Evolutionary conservation across 768 basidiomycete genomes (phyloP), one percentile per base, ranked within the genome.

Genomic region (Lentinula raphanica): DNA sequence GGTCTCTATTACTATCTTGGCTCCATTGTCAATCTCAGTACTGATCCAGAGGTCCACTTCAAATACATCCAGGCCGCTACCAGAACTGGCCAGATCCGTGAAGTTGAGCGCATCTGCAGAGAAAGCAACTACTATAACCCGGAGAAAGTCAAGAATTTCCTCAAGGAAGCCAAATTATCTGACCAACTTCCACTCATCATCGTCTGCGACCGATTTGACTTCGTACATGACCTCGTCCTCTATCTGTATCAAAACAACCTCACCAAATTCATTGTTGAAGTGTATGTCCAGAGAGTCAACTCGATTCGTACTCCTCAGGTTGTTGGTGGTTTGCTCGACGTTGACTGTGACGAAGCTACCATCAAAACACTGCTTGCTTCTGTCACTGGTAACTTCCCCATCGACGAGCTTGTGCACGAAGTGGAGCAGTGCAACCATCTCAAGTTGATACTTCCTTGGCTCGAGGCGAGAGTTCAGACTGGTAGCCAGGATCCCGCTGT

Each of bases 81-180:
- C 1, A 87, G 96, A 27, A 99, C 97, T 28, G 95, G 96, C 40
- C 97, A 98, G 70, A 94, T 99, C 64, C 90, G 97, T 49, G 97
- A 99, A 71, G 97, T 99, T 58, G 97, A 99, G 74, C 94, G 97
- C 46, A 96, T 99, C 67, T 98, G 95, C 69, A 82, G 97, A 55
- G 97, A 99, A 76, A 94, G 91, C 72, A 98, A 98, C 75, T 80
- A 79, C 75, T 98, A 98, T 82, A 98, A 95, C 72, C 92, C 97
- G 1, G 97, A 99, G 79, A 99, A 99, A 74, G 97, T 98, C 83
- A 98, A 99, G 82, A 99, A 99, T 76, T 98, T 98, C 88, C 85
- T 98, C 72, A 98, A 98, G 74, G 97, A 99, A 69, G 95, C 97
- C 67, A 95, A 97, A 67, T 86, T 99, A 28, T 76, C 86, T 36